phyloP scores from a whole-genome alignment of 106 monocot genomes.

The Allium sativum region DNA sequence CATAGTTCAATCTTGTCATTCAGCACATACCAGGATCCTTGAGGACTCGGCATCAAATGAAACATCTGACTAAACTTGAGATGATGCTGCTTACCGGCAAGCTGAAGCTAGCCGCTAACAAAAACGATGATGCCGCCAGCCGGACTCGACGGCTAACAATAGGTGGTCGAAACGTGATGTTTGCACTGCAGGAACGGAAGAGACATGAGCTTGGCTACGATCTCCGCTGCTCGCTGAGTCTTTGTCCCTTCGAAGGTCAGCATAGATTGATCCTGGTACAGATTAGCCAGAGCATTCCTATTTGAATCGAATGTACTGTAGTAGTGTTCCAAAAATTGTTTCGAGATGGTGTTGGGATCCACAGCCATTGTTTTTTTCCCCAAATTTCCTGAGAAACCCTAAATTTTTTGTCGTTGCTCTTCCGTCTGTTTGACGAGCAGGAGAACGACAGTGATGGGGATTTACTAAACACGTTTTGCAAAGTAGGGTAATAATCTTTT shows the following conservation, averaged over 20 bases:
- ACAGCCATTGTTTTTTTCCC: not conserved
- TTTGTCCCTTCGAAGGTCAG: conserved; percentile 10
- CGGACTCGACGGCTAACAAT: conserved; percentile 11
- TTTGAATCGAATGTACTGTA: conserved; percentile 12
- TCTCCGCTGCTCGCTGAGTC: conserved; percentile 5
- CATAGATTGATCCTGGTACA: conserved; percentile 9
- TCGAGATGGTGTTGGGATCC: conserved; percentile 6
- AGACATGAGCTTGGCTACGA: conserved; percentile 5
- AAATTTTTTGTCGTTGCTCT: too few species aligned
- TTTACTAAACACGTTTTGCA: too few species aligned
- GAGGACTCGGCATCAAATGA: conserved; percentile 45
- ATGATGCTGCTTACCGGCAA: conserved; percentile 9
- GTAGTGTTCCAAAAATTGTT: conserved; percentile 8
- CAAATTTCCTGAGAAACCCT: not conserved
- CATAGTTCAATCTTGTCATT: conserved; percentile 60
- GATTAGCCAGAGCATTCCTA: not conserved
- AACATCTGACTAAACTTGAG: conserved; percentile 34
- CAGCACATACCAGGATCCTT: conserved; percentile 44
- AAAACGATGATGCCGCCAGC: conserved; percentile 10
- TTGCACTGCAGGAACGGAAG: conserved; percentile 12
- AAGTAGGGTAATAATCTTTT: too few species aligned
- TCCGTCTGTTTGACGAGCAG: too few species aligned
- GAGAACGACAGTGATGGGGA: too few species aligned
- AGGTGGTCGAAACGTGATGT: conserved; percentile 4
- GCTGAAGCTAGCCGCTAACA: conserved; percentile 11